A percentile compares a stretch with the other conserved stretches of the same genome.
These are phyloP conservation scores for Lentinula guzmanii DNA, from an alignment of 768 basidiomycete genomes.

Conservation along the genomic window DNA sequence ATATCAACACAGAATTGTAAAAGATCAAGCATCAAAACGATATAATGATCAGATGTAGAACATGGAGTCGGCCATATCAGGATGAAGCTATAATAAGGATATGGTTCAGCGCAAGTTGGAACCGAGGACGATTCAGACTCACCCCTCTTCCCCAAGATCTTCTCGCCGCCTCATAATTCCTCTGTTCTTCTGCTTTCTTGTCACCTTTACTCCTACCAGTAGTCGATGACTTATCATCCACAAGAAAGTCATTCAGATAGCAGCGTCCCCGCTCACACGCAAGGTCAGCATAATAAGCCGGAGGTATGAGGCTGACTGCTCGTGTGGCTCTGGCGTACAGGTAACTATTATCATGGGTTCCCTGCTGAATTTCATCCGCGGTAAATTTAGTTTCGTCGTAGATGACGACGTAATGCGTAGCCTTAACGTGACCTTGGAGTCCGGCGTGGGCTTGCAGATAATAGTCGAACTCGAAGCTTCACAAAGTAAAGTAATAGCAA, in stretches of 20 bases:
- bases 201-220: slow-evolving; percentile 10
- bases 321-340: slow-evolving; percentile 80
- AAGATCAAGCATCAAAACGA: background rate
- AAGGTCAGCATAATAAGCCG: slow-evolving; percentile 78
- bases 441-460: slow-evolving; percentile 74
- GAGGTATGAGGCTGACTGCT: slow-evolving; percentile 74
- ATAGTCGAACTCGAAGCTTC: slow-evolving; percentile 59
- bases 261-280: slow-evolving; percentile 77
- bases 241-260: slow-evolving; percentile 70
- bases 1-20: background rate
- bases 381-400: slow-evolving; percentile 71
- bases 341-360: slow-evolving; percentile 64
- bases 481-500: background rate
- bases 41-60: slow-evolving; percentile 54
- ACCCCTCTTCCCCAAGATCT: slow-evolving; percentile 50
- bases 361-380: slow-evolving; percentile 70
- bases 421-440: slow-evolving; percentile 61
- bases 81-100: slow-evolving; percentile 35
- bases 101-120: background rate
- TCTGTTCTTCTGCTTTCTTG: slow-evolving; percentile 25
- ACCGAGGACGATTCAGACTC: slow-evolving; percentile 15
- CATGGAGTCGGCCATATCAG: slow-evolving; percentile 57
- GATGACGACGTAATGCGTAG: slow-evolving; percentile 76
- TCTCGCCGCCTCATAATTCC: slow-evolving; percentile 34
- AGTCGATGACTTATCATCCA: slow-evolving; percentile 39